These are phyloP conservation scores for Dendrostoma leiphaemia DNA, from an alignment of 2,329 filamentous ascomycete genomes.

Conservation along the genomic window DNA sequence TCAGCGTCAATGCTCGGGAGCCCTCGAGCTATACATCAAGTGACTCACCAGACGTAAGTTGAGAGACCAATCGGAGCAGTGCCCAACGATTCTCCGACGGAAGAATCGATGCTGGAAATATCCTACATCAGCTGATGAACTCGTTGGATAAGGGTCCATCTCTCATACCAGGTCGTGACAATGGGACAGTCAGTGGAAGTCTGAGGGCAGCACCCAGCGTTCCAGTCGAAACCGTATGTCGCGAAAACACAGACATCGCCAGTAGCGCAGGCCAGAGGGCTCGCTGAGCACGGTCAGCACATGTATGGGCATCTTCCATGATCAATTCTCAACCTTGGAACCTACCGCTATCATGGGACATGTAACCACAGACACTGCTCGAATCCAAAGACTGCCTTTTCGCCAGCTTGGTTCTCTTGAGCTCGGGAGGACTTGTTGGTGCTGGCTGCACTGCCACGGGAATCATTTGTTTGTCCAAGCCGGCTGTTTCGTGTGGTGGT, in stretches of 20 bases:
- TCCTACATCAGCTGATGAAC: background rate
- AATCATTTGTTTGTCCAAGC: conserved; percentile 7
- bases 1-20: background rate
- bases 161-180: conserved; percentile 23
- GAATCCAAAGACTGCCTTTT: conserved; percentile 24
- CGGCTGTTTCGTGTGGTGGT: conserved; percentile 11
- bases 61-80: background rate
- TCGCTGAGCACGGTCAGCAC: background rate
- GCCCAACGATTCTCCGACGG: conserved; percentile 5
- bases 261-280: conserved; percentile 28
- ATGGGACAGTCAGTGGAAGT: conserved; percentile 22
- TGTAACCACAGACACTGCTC: conserved; percentile 5
- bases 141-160: background rate
- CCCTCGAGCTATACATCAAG: background rate
- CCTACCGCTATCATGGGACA: conserved; percentile 21
- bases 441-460: conserved; percentile 5
- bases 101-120: conserved; percentile 23
- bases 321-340: background rate
- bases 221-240: conserved; percentile 24
- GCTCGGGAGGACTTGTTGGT: conserved; percentile 11
- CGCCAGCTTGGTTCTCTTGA: background rate
- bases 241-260: conserved; percentile 26
- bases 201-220: conserved; percentile 32
- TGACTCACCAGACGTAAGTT: background rate
- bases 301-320: background rate